These are phyloP conservation scores for Leptographium wingfieldii DNA, from an alignment of 2,329 filamentous ascomycete species.

Conservation along the genomic window DNA sequence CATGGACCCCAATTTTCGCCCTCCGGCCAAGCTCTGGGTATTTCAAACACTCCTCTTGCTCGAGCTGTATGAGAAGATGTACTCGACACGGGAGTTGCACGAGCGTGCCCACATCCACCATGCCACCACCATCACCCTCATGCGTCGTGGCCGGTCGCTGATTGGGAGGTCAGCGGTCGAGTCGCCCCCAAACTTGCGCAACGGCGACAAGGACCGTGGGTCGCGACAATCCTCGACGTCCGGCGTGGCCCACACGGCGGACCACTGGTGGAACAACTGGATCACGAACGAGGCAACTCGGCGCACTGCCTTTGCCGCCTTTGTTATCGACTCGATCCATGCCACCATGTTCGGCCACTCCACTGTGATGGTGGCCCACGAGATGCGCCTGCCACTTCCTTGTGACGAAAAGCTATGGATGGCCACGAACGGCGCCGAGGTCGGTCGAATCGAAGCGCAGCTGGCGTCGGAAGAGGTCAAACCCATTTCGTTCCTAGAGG, in stretches of 20 bases:
- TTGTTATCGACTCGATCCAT: slow-evolving; percentile 90
- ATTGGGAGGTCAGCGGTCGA: slow-evolving; percentile 78
- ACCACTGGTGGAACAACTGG: slow-evolving; percentile 95
- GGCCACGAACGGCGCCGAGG: slow-evolving; percentile 76
- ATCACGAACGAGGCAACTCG: slow-evolving; percentile 87
- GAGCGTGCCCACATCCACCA: slow-evolving; percentile 95
- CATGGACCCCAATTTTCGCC: slow-evolving; percentile 77
- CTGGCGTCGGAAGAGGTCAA: slow-evolving; percentile 72
- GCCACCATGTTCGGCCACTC: slow-evolving; percentile 97
- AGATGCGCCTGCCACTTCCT: slow-evolving; percentile 80
- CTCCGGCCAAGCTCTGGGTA: slow-evolving; percentile 89
- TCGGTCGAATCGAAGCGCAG: slow-evolving; percentile 69
- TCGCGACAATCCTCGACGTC: slow-evolving; percentile 51
- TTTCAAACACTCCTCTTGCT: slow-evolving; percentile 84
- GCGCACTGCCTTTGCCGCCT: slow-evolving; percentile 83
- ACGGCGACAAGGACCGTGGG: slow-evolving; percentile 46
- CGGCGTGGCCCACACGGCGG: slow-evolving; percentile 53
- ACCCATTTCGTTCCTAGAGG: slow-evolving; percentile 78
- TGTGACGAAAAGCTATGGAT: slow-evolving; percentile 92
- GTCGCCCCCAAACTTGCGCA: slow-evolving; percentile 63
- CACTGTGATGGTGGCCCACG: slow-evolving; percentile 91
- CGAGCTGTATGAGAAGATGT: slow-evolving; percentile 97
- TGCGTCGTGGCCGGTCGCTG: slow-evolving; percentile 84
- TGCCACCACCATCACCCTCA: slow-evolving; percentile 85
- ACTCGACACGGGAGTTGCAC: slow-evolving; percentile 79